Evolutionary conservation across 257 asterid species (phyloP), one percentile per base, ranked within the genome.

Genomic region (Hygrophila difformis): DNA sequence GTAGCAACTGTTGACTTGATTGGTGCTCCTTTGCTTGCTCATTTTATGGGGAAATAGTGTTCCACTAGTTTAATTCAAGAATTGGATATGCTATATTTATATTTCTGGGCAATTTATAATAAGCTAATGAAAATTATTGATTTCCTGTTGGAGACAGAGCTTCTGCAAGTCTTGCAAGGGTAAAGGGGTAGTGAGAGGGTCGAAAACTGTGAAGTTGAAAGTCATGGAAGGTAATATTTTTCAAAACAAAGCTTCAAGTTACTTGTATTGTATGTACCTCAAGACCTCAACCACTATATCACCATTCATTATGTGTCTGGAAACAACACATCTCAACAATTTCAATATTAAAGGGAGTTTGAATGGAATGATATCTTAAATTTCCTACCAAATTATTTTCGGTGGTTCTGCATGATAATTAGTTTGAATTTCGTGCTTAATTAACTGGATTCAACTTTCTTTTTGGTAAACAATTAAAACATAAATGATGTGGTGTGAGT

Each of bases 111-210:
- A 8, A 19, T 12, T 53, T 40, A 37, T 42, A 22, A 44, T 56
- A 18, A 18, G 15, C 18, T 24, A 26, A 29, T 40, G 6, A 8
- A 49, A 33, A 57, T 40, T 20, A 24, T 29, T 18, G 28, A 1
- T 53, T 45, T 61, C 20, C 28, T 57, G 26, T 43, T 65, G 61
- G 49, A 58, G 48, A 56, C 72, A 88, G 97, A 77, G 64, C 58
- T 63, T 71, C 58, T 88, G 97, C 87, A 81, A 72, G 76, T 56
- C 97, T 57, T 88, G 95, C 84, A 74, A 57, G 70, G 97, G 97
- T 39, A 76, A 58, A 50, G 67, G 81, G 42, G 87, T 81, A n/a
- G 44, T 69, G 53, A 73, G 59, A 63, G 97, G 97, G 62, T 23
- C 72, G 2, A 84, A 88, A 65, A 60, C 84, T 18, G 87, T 78